Evolutionary conservation across 495 filamentous ascomycete genomes (phyloP), one percentile per base, ranked within the genome.

Genomic region (Terfezia claveryi): DNA sequence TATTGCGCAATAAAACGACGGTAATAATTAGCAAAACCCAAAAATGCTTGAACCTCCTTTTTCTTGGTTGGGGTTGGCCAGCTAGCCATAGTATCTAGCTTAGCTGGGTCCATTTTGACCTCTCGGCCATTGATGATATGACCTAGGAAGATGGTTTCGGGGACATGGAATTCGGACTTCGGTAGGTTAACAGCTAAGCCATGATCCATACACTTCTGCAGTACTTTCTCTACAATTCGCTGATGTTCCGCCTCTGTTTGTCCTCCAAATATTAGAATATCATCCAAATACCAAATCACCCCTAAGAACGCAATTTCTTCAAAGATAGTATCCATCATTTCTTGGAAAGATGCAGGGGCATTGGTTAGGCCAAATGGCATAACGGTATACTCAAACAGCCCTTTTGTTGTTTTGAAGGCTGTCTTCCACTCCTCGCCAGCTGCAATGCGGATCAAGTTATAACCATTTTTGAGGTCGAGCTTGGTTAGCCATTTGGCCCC

Each of bases 401-500:
- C 54, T 55, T 66, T 61, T 51, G 46, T 49, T 49, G 46, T 63
- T 9, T 56, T 23, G 56, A 73, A 73, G 1, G 57, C 66, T 0
- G 61, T 74, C 41, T 66, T 62, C 57, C 58, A 68, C 41, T 72
- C 61, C 12, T 67, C 49, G 0, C 58, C 60, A 41, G 59, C 38
- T 10, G 53, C 23, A 0, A 73, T 68, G 0, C 65, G 38, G 0
- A 76, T 62, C 1, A 59, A 46, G 50, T 76, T 59, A 51, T 70
- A 75, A 0, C 63, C 68, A 36, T 66, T 49, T 2, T 61, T 57
- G 10, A 75, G 64, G 58, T 73, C 62, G 1, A 73, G 23, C 54
- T 70, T 71, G 0, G 59, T 71, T 38, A 68, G 44, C 54, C 56
- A 36, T 53, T 65, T n/a, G 54, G 56, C 41, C 36, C 49, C 11